Base-by-base conservation (phyloP, 2,329 filamentous ascomycete species). In the Beauveria sp. region DNA sequence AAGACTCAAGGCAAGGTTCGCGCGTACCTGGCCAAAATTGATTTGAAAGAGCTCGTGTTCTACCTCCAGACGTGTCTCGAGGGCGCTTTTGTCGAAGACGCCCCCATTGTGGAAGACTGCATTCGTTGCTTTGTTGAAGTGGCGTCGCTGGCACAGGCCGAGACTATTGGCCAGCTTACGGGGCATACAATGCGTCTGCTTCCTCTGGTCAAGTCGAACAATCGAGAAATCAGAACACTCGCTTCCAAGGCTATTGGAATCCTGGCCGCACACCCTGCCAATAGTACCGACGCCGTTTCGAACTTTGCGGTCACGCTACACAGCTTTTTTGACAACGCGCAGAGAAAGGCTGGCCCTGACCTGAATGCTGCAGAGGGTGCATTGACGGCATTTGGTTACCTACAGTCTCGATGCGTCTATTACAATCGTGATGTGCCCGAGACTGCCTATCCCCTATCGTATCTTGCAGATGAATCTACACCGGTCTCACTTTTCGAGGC, bases 201-300 rank as follows among this genome's bases (percentile, higher is more conserved):
- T 28, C 76, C 79, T 9, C 77, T 87, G 10, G 77, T 93, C 59
- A 81, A 80, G 64, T 91, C 89, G 6, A 95, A 93, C 70, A 88
- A 89, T 65, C 81, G 85, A 63, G 81, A 85, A 60, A 80, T 88
- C 6, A 83, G 93, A 42, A 77, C 79, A 43, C 77, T 87, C 30
- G 86, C 87, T 1, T 86, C 91, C 18, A 86, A 86, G 63, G 83
- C 86, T 0, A 85, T 92, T 67, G 93, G 92, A 0, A 88, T 96
- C 14, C 74, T 97, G 5, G 86, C 83, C 1, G 88, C 91, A 0
- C 89, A 93, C 70, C 78, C 79, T 4, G 69, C 67, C 7, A 79
- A 79, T 61, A 67, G 78, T 2, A 66, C 74, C 0, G 68, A 72
- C 5, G 63, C 58, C 1, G 63, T 76, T 20, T 62, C 62, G 1